Conservation (phyloP, 805 yeast genomes). For the Suhomyces tanzawaensis region DNA sequence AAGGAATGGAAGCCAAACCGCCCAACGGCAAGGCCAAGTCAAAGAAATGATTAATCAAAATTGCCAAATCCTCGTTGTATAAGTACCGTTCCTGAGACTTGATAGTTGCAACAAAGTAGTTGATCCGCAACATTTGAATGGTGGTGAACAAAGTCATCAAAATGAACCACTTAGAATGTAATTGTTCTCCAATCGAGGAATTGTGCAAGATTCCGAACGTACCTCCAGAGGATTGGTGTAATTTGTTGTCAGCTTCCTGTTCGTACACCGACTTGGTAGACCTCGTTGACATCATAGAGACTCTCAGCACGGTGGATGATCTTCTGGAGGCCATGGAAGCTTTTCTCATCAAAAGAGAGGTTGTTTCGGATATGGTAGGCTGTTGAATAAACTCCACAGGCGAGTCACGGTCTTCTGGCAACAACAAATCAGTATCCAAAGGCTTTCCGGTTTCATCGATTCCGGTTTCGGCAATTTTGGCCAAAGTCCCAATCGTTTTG, state of each 20-base stretch:
- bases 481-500: conserved; percentile 65
- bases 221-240: conserved; percentile 50
- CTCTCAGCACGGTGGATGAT: conserved; percentile 35
- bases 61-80: conserved; percentile 48
- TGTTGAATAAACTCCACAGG: conserved; percentile 20
- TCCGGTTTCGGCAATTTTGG: conserved; percentile 69
- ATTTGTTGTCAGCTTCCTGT: conserved; percentile 58
- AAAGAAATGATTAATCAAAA: conserved; percentile 59
- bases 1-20: conserved; percentile 82
- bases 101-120: conserved; percentile 89
- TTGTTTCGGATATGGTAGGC: conserved; percentile 41
- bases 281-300: conserved; percentile 25
- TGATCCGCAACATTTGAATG: conserved; percentile 86
- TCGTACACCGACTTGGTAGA: conserved; percentile 62
- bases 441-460: conserved; percentile 68
- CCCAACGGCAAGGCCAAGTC: conserved; percentile 88
- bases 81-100: conserved; percentile 78
- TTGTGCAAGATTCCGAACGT: conserved; percentile 64
- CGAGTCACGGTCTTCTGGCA: conserved; percentile 30
- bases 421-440: conserved; percentile 44
- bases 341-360: conserved; percentile 35
- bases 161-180: conserved; percentile 69
- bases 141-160: conserved; percentile 78
- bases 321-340: conserved; percentile 29
- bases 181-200: conserved; percentile 45